Base-by-base conservation (phyloP, 2,329 filamentous ascomycete genomes). In the Cucurbitaria berberidis region DNA sequence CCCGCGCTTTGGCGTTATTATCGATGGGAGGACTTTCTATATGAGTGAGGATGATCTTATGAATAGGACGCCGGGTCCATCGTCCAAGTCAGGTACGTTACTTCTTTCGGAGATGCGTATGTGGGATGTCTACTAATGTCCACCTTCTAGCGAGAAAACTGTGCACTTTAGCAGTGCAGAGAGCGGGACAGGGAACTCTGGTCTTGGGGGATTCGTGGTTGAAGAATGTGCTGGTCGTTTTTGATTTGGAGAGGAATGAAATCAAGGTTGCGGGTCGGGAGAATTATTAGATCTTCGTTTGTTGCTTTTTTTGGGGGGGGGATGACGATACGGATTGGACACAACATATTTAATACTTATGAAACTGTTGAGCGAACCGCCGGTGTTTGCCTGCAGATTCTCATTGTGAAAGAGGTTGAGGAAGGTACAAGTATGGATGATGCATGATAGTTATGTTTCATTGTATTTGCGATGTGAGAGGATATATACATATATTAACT, bases 181-280 rank as follows among this genome's bases (percentile, higher is more conserved):
- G 59, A 42, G 44, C 43, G 22, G 57, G 48, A 7, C 48, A 46
- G 2, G 64, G 64, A 1, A 55, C 57, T 34, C 38, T 45, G 13
- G 60, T 69, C 46, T 51, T 81, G 51, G 79, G 79, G 70, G 77
- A 77, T 53, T 60, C 72, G 5, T 81, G 78, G 53, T 61, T 80
- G 60, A 80, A 78, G 66, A 79, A 77, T 48, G 80, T 81, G 9
- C 64, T 82, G 3, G 69, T 76, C 3, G 77, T 81, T 2, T 80
- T 78, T 67, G 79, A 81, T 69, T 64, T 81, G 43, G 76, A 75
- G 11, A 71, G 58, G 29, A 64, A 68, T 35, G 70, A 75, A 60
- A 73, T 80, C 67, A 69, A 74, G 30, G 76, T 81, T 63, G 74
- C 77, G 10, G 64, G 48, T 24, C 47, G 63, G 49, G 59, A 56